phyloP scores from a whole-genome alignment of 306 rosid genomes.

The Rubus idaeus region DNA sequence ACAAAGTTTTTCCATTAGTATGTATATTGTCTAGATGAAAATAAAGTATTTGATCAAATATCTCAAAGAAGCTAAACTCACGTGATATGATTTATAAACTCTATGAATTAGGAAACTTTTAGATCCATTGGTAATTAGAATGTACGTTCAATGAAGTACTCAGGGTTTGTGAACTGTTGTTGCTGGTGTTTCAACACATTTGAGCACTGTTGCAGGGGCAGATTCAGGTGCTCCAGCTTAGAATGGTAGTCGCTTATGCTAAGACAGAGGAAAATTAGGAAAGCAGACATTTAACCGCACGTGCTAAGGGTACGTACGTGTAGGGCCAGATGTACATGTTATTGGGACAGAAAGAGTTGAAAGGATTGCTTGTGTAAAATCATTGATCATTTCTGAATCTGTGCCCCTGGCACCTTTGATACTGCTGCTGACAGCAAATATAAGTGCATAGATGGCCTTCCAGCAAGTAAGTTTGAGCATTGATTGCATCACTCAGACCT shows the following conservation, averaged over 20 bases:
- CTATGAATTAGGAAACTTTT: not conserved
- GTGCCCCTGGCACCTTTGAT: slow-evolving; percentile 6
- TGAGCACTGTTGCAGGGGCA: not conserved
- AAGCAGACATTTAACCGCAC: slow-evolving; percentile 4
- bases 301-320: slow-evolving; percentile 9
- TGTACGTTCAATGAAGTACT: not conserved
- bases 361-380: slow-evolving; percentile 28
- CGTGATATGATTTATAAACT: too few relatives aligned
- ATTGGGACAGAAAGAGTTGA: slow-evolving; percentile 30
- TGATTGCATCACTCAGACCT: slow-evolving; percentile 22
- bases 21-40: not conserved
- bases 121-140: not conserved
- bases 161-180: not conserved
- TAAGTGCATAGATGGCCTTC: not conserved
- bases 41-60: not conserved
- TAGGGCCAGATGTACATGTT: not conserved
- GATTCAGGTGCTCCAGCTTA: slow-evolving; percentile 9
- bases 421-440: slow-evolving; percentile 12
- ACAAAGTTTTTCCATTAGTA: not conserved
- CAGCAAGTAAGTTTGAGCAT: slow-evolving; percentile 20
- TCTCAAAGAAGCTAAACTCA: not conserved
- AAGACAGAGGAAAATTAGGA: not conserved
- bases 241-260: not conserved
- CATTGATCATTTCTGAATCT: slow-evolving; percentile 31
- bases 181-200: not conserved